Conservation (phyloP, 2,329 filamentous ascomycete species). For the Cladophialophora exuberans region DNA sequence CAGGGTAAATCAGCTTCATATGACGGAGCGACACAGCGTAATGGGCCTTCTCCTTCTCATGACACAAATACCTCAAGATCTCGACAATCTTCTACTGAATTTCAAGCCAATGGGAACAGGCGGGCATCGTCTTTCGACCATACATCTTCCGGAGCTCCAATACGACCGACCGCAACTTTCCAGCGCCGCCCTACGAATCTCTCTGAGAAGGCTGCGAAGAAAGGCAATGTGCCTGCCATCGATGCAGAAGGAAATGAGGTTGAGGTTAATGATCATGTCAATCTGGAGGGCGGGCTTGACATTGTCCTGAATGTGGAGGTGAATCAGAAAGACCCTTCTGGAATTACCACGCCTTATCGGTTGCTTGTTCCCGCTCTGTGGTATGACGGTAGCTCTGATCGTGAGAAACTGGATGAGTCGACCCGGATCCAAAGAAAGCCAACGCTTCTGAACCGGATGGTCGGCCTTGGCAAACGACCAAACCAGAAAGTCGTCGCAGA, state of each 20-base stretch:
- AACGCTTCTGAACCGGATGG: constrained; percentile 31
- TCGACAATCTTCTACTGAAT: constrained; percentile 24
- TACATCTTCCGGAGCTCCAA: constrained; percentile 25
- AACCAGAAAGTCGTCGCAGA: constrained; percentile 30
- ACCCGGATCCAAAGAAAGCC: constrained; percentile 24
- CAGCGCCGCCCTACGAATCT: constrained; percentile 72
- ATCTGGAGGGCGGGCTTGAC: constrained; percentile 82
- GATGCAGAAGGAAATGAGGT: constrained; percentile 55
- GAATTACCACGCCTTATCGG: constrained; percentile 84
- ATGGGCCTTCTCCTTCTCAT: background rate
- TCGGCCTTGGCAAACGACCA: constrained; percentile 23
- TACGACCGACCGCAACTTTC: constrained; percentile 52
- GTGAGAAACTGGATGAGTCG: constrained; percentile 31
- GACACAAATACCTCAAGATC: constrained; percentile 18
- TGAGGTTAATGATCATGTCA: constrained; percentile 58
- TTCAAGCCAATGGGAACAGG: constrained; percentile 7
- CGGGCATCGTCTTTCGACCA: constrained; percentile 32
- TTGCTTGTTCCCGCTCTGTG: constrained; percentile 78
- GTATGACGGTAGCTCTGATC: constrained; percentile 47
- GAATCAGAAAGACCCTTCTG: constrained; percentile 79
- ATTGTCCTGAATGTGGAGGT: constrained; percentile 90
- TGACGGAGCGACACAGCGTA: constrained; percentile 24
- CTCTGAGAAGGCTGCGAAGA: constrained; percentile 63
- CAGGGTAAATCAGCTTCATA: constrained; percentile 28
- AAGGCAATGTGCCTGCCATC: constrained; percentile 44